A percentile compares a stretch with the other conserved stretches of the same genome.
Evolutionary conservation across 2,329 filamentous ascomycete species (phyloP).

Genomic region (Colletotrichum sidae): DNA sequence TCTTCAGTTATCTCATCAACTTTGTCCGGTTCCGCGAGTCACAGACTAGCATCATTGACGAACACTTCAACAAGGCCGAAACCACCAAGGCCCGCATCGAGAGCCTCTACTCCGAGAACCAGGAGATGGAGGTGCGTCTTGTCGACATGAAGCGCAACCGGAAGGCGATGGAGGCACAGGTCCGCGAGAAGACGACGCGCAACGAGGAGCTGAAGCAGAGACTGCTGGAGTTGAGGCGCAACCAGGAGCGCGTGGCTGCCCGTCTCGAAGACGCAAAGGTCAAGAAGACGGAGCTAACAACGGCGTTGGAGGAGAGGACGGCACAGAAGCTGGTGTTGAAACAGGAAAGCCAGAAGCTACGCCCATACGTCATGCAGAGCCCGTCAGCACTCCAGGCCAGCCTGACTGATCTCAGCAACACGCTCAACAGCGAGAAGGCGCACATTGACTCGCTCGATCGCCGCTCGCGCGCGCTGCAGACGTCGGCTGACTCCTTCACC

Average conservation of each 20-base stretch:
- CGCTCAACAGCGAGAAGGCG: conserved; percentile 80
- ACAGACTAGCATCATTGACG: conserved; percentile 88
- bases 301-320: conserved; percentile 77
- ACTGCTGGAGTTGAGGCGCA: conserved; percentile 82
- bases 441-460: conserved; percentile 91
- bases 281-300: conserved; percentile 82
- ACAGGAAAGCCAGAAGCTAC: conserved; percentile 88
- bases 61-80: conserved; percentile 93
- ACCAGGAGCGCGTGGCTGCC: conserved; percentile 85
- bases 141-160: conserved; percentile 85
- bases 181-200: conserved; percentile 84
- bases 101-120: conserved; percentile 84
- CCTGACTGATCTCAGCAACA: conserved; percentile 84
- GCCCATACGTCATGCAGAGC: conserved; percentile 92
- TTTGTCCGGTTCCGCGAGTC: conserved; percentile 97
- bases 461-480: conserved; percentile 89
- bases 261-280: conserved; percentile 85
- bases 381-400: conserved; percentile 85
- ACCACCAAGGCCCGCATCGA: conserved; percentile 89
- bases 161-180: conserved; percentile 82
- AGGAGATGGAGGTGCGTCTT: conserved; percentile 84
- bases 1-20: conserved; percentile 98
- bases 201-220: conserved; percentile 89
- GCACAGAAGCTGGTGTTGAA: conserved; percentile 76
- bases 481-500: conserved; percentile 88